A percentile compares a stretch with the other conserved stretches of the same genome.
Evolutionary conservation across 2,329 filamentous ascomycete species (phyloP).

Genomic region (Sporothrix mexicana): DNA sequence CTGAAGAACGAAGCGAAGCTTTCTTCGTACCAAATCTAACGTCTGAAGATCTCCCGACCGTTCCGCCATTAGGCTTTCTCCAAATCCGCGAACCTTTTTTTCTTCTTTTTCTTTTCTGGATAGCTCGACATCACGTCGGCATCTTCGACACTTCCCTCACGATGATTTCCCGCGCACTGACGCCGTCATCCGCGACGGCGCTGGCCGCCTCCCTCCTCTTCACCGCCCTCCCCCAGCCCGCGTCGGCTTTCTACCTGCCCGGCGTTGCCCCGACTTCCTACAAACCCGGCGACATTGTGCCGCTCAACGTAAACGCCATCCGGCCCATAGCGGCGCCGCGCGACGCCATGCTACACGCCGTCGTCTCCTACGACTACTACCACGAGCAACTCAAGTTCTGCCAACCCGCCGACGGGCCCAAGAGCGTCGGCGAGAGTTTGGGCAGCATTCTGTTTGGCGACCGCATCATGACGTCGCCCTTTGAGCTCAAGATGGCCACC

Average conservation of each 20-base stretch:
- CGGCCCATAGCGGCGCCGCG: conserved; percentile 79
- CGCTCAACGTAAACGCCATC: conserved; percentile 90
- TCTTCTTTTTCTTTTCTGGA: not conserved
- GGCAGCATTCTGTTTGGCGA: conserved; percentile 98
- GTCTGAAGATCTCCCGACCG: conserved; percentile 1
- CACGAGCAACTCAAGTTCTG: conserved; percentile 88
- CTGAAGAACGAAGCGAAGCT: not conserved
- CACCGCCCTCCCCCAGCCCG: conserved; percentile 54
- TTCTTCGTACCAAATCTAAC: not conserved
- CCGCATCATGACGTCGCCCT: conserved; percentile 92
- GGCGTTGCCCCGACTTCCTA: conserved; percentile 96
- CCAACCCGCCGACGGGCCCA: conserved; percentile 73
- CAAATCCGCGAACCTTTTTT: not conserved
- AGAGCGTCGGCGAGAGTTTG: conserved; percentile 84
- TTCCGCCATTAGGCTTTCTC: conserved; percentile 10
- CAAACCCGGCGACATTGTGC: conserved; percentile 76
- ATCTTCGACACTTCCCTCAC: not conserved
- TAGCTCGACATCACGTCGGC: not conserved
- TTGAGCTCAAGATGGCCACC: conserved; percentile 81
- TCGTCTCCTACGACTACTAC: conserved; percentile 97
- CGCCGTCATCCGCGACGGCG: conserved; percentile 48
- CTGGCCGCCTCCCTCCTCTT: conserved; percentile 58
- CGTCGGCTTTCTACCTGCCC: conserved; percentile 89
- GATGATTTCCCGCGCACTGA: conserved; percentile 39
- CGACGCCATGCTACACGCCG: conserved; percentile 85